Conservation (phyloP, 805 yeast genomes). For the Ogataea salicorniae region DNA sequence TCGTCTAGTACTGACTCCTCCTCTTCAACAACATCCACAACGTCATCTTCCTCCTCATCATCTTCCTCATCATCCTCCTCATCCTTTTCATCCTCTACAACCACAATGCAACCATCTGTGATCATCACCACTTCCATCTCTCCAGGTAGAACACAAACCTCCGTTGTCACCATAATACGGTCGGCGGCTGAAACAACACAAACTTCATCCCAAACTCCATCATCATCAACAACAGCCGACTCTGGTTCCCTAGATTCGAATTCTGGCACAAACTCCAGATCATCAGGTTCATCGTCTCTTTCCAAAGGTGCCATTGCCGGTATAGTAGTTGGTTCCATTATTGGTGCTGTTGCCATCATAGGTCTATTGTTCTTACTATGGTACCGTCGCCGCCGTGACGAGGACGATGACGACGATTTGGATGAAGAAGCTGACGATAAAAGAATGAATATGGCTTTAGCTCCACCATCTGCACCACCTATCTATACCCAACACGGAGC, state of each 20-base stretch:
- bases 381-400: constrained; percentile 16
- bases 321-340: constrained; percentile 29
- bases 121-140: constrained; percentile 18
- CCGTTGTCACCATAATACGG: constrained; percentile 22
- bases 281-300: constrained; percentile 8
- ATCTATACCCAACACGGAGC: not conserved
- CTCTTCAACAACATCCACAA: constrained; percentile 6
- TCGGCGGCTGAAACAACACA: constrained; percentile 15
- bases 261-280: constrained; percentile 2
- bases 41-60: constrained; percentile 10
- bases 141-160: constrained; percentile 19
- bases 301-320: constrained; percentile 33
- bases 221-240: constrained; percentile 3
- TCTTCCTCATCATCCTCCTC: constrained; percentile 10
- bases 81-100: constrained; percentile 6
- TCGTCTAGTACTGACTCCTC: constrained; percentile 8
- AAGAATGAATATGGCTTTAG: constrained; percentile 2
- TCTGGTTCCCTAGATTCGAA: constrained; percentile 7
- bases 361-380: constrained; percentile 15
- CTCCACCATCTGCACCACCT: constrained; percentile 7
- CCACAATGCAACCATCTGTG: constrained; percentile 6
- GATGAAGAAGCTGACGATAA: constrained; percentile 12
- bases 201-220: constrained; percentile 1
- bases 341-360: constrained; percentile 19
- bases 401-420: constrained; percentile 19